Base-by-base conservation (phyloP, 495 filamentous ascomycete species). In the Hapsidospora chrysogenum region DNA sequence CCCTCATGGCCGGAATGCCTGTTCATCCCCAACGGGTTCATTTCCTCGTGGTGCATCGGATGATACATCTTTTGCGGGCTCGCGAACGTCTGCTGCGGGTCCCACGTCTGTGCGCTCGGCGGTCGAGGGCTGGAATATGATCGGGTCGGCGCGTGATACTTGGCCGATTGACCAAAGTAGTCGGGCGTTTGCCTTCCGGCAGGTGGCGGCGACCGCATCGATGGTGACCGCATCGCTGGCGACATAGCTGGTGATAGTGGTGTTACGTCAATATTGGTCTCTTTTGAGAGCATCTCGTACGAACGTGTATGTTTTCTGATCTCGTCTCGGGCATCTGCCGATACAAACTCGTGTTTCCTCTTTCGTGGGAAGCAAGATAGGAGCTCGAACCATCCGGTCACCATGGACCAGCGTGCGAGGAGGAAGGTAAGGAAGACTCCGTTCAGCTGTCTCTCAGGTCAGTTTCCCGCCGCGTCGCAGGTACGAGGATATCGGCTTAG, bases 381-480 rank as follows among this genome's bases (percentile, higher is more conserved):
- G 27, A 87, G 49, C 9, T 87, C 75, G 25, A 65, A 40, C 89
- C 89, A 97, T 35, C 80, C 92, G 11, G 63, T 63, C 33, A 93
- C 64, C 73, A 96, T 92, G 16, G 76, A 76, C 41, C 65, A 71
- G 19, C 87, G 80, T 16, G 76, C 78, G 18, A 93, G 75, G 37
- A 96, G 68, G 17, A 92, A 46, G 38, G 85, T 66, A 39, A 75
- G 71, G 78, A 87, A 92, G 33, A 96, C 62, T 8, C 87, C 87
- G 37, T 85, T 81, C 32, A 82, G 63, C 76, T 81, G 1, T 11
- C 20, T 32, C 15, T 21, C 31, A 26, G 18, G 40, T 43, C 30
- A 47, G 31, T 35, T 31, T 7, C 6, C n/a, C 2, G 1, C 0
- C 19, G 20, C 1, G 4, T n/a, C 9, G 9, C 17, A 28, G 3